These are phyloP conservation scores for Picea sitchensis DNA, from an alignment of 75 land plant genomes.

Conservation along the genomic window DNA sequence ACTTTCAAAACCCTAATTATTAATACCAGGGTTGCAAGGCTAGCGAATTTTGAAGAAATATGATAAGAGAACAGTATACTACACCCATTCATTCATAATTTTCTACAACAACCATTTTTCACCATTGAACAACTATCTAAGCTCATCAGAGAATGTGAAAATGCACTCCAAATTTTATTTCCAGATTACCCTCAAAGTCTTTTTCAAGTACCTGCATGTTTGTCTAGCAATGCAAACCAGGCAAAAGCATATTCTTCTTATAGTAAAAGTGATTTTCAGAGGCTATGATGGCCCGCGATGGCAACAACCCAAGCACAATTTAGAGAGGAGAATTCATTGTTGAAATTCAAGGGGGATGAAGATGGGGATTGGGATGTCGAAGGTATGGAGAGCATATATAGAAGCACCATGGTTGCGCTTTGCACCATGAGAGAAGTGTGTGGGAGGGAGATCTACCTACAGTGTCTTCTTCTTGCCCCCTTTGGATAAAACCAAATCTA, in stretches of 20 bases:
- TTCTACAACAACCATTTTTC: slow-evolving; percentile 86
- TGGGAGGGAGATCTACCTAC: slow-evolving; percentile 73
- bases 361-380: not conserved
- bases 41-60: slow-evolving; percentile 94
- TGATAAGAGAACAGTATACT: slow-evolving; percentile 85
- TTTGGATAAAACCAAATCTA: slow-evolving; percentile 1
- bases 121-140: slow-evolving; percentile 78
- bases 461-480: slow-evolving; percentile 86
- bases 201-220: not conserved
- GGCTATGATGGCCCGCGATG: too few species aligned
- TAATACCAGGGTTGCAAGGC: slow-evolving; percentile 30
- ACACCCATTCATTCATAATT: slow-evolving; percentile 65
- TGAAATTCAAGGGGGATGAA: too few species aligned
- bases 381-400: slow-evolving; percentile 57
- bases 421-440: slow-evolving; percentile 68
- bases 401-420: slow-evolving; percentile 76
- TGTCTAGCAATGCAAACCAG: not conserved
- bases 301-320: too few species aligned
- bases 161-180: slow-evolving; percentile 58
- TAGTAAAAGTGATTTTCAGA: not conserved
- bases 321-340: too few species aligned
- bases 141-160: slow-evolving; percentile 81
- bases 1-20: too few species aligned
- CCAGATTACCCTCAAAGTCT: slow-evolving; percentile 15
- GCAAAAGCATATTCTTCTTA: not conserved